Conservation (phyloP, 768 basidiomycete genomes). For the Inosperma sp. region DNA sequence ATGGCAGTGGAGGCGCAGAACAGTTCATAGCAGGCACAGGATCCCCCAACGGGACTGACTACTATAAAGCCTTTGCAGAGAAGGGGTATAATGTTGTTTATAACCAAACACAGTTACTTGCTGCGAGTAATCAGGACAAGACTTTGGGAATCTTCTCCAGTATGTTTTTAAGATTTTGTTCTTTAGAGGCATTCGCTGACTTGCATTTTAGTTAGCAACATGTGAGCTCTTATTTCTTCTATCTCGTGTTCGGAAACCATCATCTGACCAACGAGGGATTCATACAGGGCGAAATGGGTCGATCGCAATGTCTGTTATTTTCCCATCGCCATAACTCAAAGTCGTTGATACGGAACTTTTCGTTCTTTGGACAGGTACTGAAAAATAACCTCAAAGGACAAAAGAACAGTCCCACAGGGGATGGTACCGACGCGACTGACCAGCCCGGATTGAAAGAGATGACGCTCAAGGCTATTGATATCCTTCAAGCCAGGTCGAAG, state of each 20-base stretch:
- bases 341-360: not conserved
- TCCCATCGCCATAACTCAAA: not conserved
- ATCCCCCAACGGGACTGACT: conserved; percentile 38
- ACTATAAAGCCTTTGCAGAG: conserved; percentile 37
- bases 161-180: conserved; percentile 15
- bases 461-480: conserved; percentile 44
- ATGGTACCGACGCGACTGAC: conserved; percentile 38
- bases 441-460: conserved; percentile 48
- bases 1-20: conserved; percentile 39
- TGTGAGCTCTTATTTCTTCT: conserved; percentile 21
- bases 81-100: conserved; percentile 41
- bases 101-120: conserved; percentile 32
- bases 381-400: conserved; percentile 34
- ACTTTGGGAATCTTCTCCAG: conserved; percentile 43
- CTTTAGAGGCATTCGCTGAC: not conserved
- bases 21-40: conserved; percentile 36
- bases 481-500: conserved; percentile 36
- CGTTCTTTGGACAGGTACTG: conserved; percentile 24
- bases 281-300: conserved; percentile 40
- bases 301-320: conserved; percentile 32
- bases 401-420: conserved; percentile 39
- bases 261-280: not conserved
- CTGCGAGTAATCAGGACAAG: conserved; percentile 31
- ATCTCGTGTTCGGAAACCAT: not conserved
- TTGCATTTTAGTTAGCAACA: conserved; percentile 16